Percentiles rank a stretch among this genome's conserved stretches.
Evolutionary conservation across 2,329 filamentous ascomycete species (phyloP).

Genomic region (Alternaria gansuensis): DNA sequence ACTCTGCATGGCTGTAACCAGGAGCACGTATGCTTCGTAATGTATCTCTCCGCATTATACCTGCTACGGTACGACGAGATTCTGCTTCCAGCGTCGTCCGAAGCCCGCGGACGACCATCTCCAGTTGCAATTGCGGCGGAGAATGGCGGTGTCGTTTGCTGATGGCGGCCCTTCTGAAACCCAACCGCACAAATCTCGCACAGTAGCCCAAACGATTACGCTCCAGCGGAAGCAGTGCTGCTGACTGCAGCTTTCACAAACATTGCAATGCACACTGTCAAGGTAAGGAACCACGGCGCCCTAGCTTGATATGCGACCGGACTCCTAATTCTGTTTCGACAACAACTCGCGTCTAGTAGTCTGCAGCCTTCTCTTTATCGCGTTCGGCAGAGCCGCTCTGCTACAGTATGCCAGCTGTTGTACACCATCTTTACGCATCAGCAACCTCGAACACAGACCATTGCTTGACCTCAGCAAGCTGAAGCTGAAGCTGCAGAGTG

Average conservation of each 20-base stretch:
- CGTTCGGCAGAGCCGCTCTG: not conserved
- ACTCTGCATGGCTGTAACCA: slow-evolving; percentile 7
- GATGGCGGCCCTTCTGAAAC: not conserved
- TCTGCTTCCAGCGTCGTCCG: not conserved
- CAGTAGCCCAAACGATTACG: not conserved
- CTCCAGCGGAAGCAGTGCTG: not conserved
- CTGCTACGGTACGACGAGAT: not conserved
- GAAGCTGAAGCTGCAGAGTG: not conserved
- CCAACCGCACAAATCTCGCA: not conserved
- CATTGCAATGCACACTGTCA: not conserved
- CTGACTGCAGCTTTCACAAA: slow-evolving; percentile 2
- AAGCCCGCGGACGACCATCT: not conserved
- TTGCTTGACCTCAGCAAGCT: not conserved
- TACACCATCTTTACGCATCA: not conserved
- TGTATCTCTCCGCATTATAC: not conserved
- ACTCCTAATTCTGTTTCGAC: not conserved
- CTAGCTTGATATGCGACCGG: not conserved
- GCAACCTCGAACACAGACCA: not conserved
- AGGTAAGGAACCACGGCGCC: not conserved
- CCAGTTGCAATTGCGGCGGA: not conserved
- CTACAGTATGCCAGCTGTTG: not conserved
- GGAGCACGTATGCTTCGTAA: slow-evolving; percentile 1
- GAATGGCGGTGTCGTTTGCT: not conserved
- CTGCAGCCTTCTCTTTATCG: not conserved
- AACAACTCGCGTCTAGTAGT: not conserved